phyloP scores from a whole-genome alignment of 2,329 filamentous ascomycete species.

The Beauveria sp. region DNA sequence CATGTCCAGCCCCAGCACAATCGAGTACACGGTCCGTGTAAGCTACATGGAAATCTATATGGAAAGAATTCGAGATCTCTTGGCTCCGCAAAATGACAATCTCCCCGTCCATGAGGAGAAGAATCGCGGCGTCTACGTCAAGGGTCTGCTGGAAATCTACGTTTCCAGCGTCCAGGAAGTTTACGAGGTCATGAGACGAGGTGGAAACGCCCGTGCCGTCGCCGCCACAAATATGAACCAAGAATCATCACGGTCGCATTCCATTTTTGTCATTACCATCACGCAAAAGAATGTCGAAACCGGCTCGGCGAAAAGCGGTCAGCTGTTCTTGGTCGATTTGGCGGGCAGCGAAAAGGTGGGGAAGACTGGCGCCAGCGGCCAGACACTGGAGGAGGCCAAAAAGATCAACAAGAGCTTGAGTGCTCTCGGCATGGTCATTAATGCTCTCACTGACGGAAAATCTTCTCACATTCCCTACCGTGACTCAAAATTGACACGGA shows the following conservation, averaged over 20 bases:
- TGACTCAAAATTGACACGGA: slow-evolving; percentile 95
- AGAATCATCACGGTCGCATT: slow-evolving; percentile 95
- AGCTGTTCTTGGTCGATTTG: slow-evolving; percentile 95
- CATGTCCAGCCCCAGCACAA: slow-evolving; percentile 80
- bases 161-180: slow-evolving; percentile 94
- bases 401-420: slow-evolving; percentile 99
- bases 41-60: slow-evolving; percentile 99
- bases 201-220: slow-evolving; percentile 82
- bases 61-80: slow-evolving; percentile 91
- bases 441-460: slow-evolving; percentile 92
- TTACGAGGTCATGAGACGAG: slow-evolving; percentile 91
- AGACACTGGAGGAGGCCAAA: slow-evolving; percentile 96
- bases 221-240: slow-evolving; percentile 99
- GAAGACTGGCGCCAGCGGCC: slow-evolving; percentile 95
- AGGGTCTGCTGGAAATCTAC: slow-evolving; percentile 89
- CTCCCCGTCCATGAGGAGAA: slow-evolving; percentile 97
- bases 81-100: slow-evolving; percentile 91
- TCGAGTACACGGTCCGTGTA: slow-evolving; percentile 97
- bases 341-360: slow-evolving; percentile 98
- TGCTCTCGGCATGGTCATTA: slow-evolving; percentile 98
- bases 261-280: slow-evolving; percentile 94
- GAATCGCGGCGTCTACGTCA: slow-evolving; percentile 91
- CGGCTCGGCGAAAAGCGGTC: slow-evolving; percentile 89
- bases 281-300: slow-evolving; percentile 98
- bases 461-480: slow-evolving; percentile 92